These are phyloP conservation scores for Ceratobasidium sp. DNA, from an alignment of 1,284 basidiomycete species.

Conservation along the genomic window DNA sequence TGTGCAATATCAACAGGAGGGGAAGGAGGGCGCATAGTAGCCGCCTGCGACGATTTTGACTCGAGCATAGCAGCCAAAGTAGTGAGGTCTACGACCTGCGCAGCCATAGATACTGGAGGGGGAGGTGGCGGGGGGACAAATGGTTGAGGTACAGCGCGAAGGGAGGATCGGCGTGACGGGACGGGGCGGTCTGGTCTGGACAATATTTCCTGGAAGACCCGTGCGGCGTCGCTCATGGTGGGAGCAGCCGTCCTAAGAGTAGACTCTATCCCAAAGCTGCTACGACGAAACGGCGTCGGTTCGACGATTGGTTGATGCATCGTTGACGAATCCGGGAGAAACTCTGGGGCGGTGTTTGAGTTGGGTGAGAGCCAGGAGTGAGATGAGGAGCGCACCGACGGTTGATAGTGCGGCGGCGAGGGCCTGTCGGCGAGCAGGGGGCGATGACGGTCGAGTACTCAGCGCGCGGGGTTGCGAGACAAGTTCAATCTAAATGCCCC, in stretches of 20 bases:
- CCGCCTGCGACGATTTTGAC: constrained; percentile 14
- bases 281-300: constrained; percentile 29
- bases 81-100: constrained; percentile 36
- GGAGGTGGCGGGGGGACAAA: constrained; percentile 21
- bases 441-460: constrained; percentile 38
- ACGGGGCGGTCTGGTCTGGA: constrained; percentile 32
- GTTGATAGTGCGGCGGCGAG: constrained; percentile 14
- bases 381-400: constrained; percentile 30
- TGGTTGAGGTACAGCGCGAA: constrained; percentile 16
- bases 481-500: constrained; percentile 35
- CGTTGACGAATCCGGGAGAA: background rate
- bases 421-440: constrained; percentile 26
- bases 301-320: constrained; percentile 41
- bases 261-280: constrained; percentile 41
- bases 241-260: background rate
- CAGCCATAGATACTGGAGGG: constrained; percentile 14
- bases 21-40: constrained; percentile 28
- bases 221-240: background rate
- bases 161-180: constrained; percentile 34
- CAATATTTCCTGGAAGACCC: constrained; percentile 31
- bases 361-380: constrained; percentile 3
- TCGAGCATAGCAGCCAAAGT: constrained; percentile 16
- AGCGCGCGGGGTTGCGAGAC: constrained; percentile 39
- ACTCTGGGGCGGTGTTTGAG: constrained; percentile 14
- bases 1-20: constrained; percentile 18